Conservation (phyloP, 306 rosid species). For the Quercus mongolica region DNA sequence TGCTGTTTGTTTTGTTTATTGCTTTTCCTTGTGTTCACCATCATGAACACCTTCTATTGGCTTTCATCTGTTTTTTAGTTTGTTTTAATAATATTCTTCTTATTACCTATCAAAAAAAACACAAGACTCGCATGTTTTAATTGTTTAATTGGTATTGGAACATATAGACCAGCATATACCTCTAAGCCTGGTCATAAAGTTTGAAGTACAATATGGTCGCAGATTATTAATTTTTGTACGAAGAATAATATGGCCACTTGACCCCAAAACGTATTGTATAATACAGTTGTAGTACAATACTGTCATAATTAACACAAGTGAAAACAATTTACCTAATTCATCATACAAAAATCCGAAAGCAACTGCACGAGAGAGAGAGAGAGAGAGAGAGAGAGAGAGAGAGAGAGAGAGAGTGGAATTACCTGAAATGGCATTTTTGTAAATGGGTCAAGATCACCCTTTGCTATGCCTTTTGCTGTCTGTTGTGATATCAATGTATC, state of each 20-base stretch:
- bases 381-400: slow-evolving; percentile 1
- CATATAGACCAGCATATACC: background rate
- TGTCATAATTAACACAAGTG: background rate
- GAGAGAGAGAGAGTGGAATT: slow-evolving; percentile 12
- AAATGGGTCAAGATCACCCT: slow-evolving; percentile 86
- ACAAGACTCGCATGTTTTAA: background rate
- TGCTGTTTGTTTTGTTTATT: too few relatives aligned
- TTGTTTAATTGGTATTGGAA: background rate
- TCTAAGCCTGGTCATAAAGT: background rate
- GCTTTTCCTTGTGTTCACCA: too few relatives aligned
- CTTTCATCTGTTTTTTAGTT: too few relatives aligned
- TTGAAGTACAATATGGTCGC: background rate
- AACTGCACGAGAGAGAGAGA: background rate
- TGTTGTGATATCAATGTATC: slow-evolving; percentile 60
- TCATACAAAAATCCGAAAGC: background rate
- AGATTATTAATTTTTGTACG: background rate
- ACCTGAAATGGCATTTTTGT: slow-evolving; percentile 81
- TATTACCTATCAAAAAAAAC: too few relatives aligned
- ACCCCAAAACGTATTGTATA: too few relatives aligned
- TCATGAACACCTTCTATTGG: too few relatives aligned
- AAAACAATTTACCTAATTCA: slow-evolving; percentile 10
- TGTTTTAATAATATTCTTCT: too few relatives aligned
- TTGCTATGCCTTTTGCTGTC: slow-evolving; percentile 83
- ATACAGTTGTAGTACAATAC: too few relatives aligned
- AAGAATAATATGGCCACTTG: too few relatives aligned